Conservation (phyloP, 192 early-diverging fungal genomes). For the Spinellus fusiger region DNA sequence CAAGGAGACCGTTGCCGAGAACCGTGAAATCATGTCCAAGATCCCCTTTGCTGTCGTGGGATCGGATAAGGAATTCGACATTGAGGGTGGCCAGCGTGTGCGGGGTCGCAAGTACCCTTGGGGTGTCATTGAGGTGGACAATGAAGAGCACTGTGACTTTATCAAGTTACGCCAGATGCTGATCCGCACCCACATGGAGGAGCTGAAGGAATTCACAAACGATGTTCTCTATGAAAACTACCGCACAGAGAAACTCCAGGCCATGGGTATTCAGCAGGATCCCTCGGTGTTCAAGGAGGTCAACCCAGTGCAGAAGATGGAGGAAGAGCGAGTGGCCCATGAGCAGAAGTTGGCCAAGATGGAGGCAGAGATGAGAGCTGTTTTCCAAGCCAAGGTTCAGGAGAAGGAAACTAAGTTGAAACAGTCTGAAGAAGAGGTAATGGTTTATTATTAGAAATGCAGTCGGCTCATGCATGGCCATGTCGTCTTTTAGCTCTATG, state of each 20-base stretch:
- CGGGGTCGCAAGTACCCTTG: slow-evolving; percentile 89
- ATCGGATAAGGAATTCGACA: slow-evolving; percentile 78
- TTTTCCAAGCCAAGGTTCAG: slow-evolving; percentile 98
- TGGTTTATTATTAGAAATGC: neutral
- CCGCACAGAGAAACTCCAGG: slow-evolving; percentile 88
- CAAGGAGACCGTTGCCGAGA: slow-evolving; percentile 69
- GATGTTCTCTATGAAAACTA: slow-evolving; percentile 92
- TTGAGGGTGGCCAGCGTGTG: slow-evolving; percentile 75
- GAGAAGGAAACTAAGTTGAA: slow-evolving; percentile 98
- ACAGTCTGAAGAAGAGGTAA: slow-evolving; percentile 85
- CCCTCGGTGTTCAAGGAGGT: slow-evolving; percentile 74
- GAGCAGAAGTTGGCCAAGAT: slow-evolving; percentile 96
- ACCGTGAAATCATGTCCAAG: slow-evolving; percentile 80
- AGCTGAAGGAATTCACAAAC: slow-evolving; percentile 92
- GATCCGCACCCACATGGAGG: slow-evolving; percentile 92
- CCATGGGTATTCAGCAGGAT: slow-evolving; percentile 80
- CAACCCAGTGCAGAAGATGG: slow-evolving; percentile 69
- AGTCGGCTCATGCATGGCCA: neutral
- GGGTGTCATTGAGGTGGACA: slow-evolving; percentile 96
- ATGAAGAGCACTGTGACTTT: slow-evolving; percentile 95
- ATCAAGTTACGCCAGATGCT: slow-evolving; percentile 90
- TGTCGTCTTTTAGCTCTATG: slow-evolving; percentile 57
- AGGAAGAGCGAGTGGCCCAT: slow-evolving; percentile 87
- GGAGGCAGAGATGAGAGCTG: slow-evolving; percentile 98
- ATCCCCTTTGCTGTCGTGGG: slow-evolving; percentile 97